Evolutionary conservation across 106 monocot genomes (phyloP), one percentile per base, ranked within the genome.

Genomic region (Allium fistulosum): DNA sequence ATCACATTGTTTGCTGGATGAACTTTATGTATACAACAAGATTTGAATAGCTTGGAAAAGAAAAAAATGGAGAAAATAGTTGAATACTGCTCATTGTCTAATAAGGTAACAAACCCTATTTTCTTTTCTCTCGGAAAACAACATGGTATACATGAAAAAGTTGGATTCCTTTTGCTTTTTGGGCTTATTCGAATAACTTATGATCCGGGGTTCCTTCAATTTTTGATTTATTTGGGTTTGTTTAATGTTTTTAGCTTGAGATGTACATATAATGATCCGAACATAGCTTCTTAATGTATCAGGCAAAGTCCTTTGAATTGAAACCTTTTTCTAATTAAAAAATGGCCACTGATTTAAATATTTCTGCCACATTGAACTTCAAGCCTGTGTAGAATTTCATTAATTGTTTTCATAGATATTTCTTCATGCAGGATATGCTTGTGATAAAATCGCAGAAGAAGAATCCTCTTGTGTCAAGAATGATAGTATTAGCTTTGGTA

Each of bases 391-490:
- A 37, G 37, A 37, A 37, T 37, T 37, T 37, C 2, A 37, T 37
- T 37, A 37, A 37, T 37, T 37, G 37, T 37, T 37, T 1, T 37
- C 37, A 37, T 37, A 37, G 37, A 37, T 37, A 4, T 37, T 37
- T 37, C 37, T 37, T 37, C 37, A 46, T 62, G 26, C 84, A 88
- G 88, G 79, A 79, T 61, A 28, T 16, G n/a, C 46, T 79, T 37
- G 52, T 71, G 46, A 61, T 75, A 63, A 88, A 79, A 57, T 18
- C 81, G 58, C 74, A 69, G 11, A 88, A 81, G 79, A 88, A 77
- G 69, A 71, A 71, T 53, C 73, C 76, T 3, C 65, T 74, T 14
- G 62, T 60, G 2, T 64, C 79, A 50, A 69, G 76, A 74, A 79
- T 79, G 76, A 64, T 79, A 55, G 81, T 88, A 58, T 57, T 88